A percentile compares a stretch with the other conserved stretches of the same genome.
These are phyloP conservation scores for Tricholoma matsutake DNA, from an alignment of 768 basidiomycete genomes.

Conservation along the genomic window DNA sequence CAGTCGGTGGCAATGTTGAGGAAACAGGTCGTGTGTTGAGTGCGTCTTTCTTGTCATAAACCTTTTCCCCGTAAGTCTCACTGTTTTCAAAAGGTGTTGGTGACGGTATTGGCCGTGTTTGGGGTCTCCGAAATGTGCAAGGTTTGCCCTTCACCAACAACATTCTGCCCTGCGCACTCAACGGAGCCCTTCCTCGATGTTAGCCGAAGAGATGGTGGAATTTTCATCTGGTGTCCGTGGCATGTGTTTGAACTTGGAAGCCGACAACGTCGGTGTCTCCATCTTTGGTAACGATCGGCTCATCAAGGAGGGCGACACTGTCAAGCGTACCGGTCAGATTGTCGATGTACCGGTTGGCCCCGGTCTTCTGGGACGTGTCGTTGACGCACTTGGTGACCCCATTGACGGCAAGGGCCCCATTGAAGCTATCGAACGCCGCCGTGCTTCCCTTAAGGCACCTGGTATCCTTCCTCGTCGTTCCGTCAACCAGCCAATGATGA, in stretches of 20 bases:
- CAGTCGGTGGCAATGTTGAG: slow-evolving; percentile 91
- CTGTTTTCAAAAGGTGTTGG: slow-evolving; percentile 72
- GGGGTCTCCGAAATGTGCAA: slow-evolving; percentile 98
- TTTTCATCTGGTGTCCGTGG: slow-evolving; percentile 99
- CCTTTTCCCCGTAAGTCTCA: slow-evolving; percentile 16
- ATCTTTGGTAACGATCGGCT: slow-evolving; percentile 98
- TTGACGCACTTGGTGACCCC: slow-evolving; percentile 99
- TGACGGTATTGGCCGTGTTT: slow-evolving; percentile 99
- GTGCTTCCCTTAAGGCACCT: slow-evolving; percentile 97
- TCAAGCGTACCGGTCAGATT: slow-evolving; percentile 99
- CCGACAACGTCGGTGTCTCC: slow-evolving; percentile 99
- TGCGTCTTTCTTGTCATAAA: slow-evolving; percentile 38
- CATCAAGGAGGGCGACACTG: slow-evolving; percentile 99
- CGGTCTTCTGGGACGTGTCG: slow-evolving; percentile 96
- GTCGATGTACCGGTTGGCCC: slow-evolving; percentile 99
- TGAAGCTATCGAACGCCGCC: slow-evolving; percentile 87
- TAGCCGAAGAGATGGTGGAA: slow-evolving; percentile 99
- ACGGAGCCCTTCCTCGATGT: slow-evolving; percentile 11
- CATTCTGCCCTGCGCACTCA: background rate
- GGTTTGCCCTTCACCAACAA: slow-evolving; percentile 42
- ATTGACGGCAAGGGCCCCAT: slow-evolving; percentile 99
- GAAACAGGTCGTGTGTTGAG: slow-evolving; percentile 99
- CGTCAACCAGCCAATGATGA: slow-evolving; percentile 99
- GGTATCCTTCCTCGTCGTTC: slow-evolving; percentile 99
- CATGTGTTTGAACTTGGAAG: slow-evolving; percentile 99